Base-by-base conservation (phyloP, 306 rosid species). In the Lathyrus sativus region DNA sequence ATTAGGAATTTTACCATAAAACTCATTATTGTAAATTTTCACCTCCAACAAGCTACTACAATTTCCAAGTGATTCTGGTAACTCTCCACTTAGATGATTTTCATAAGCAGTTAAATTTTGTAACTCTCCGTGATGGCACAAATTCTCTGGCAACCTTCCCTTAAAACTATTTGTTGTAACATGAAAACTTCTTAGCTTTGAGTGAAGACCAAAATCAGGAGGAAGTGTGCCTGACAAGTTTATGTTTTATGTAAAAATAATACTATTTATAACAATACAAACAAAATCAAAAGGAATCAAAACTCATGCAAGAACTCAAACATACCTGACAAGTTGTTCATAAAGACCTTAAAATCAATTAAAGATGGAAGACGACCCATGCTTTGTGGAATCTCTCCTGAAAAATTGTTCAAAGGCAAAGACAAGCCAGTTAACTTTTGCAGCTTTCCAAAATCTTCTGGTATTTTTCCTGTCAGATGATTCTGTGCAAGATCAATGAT, bases 51-150 rank as follows among this genome's bases (percentile, higher is more conserved):
- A 60, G 66, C 75, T 67, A 6, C 49, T 68, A 50, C 97, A 91
- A 38, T 65, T 88, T 58, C 84, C 88, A 8, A 91, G 85, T 9
- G 86, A 80, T 59, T 81, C 68, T 5, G 97, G 96, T 56, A 91
- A 54, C 64, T 83, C 84, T 0, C 97, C 88, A 35, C 54, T 80
- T 8, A 91, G 78, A 44, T 68, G 14, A 62, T 91, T 91, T 31
- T 78, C 77, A 42, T 44, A 67, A 31, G 67, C 79, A 28, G 78
- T 59, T 46, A 91, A 5, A n/a, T 78, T 79, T 4, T 3, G 41
- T 37, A 91, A 75, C 75, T 63, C 44, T 31, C 85, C 82, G 12
- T 69, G 12, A 37, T 68, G 50, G 68, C 97, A 88, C 68, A 88
- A 74, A 17, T 80, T 70, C 7, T 78, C 83, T 5, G 96, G 97